Conservation (phyloP, 306 rosid genomes). For the Corylus americana region DNA sequence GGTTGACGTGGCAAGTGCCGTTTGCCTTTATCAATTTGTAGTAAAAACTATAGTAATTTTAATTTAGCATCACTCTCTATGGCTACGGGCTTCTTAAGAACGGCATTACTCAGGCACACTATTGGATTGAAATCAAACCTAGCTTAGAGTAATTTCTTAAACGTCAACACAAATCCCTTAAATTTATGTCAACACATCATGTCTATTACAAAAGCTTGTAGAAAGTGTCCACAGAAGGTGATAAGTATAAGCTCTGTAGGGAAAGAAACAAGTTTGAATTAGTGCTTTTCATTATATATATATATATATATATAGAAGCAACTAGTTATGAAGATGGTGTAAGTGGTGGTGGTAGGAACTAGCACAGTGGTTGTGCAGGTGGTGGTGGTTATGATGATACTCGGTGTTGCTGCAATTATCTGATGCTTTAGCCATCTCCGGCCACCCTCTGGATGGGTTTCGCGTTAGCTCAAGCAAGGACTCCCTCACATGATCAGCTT, state of each 20-base stretch:
- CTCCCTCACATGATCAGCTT: conserved; percentile 80
- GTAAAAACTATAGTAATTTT: too few species aligned
- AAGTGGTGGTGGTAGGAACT: conserved; percentile 44
- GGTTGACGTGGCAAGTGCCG: too few species aligned
- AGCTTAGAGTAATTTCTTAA: not conserved
- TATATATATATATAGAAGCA: not conserved
- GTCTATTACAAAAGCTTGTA: not conserved
- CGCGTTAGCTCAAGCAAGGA: conserved; percentile 72
- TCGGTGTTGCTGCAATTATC: conserved; percentile 46
- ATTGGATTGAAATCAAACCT: too few species aligned
- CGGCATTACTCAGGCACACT: too few species aligned
- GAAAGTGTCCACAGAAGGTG: not conserved
- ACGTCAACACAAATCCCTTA: not conserved
- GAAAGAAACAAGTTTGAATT: not conserved
- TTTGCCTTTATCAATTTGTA: too few species aligned
- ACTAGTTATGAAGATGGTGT: conserved; percentile 44
- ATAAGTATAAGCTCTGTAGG: not conserved
- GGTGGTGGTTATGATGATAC: conserved; percentile 32
- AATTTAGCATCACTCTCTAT: too few species aligned
- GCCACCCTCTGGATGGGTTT: conserved; percentile 48
- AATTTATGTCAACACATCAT: not conserved
- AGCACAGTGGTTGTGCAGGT: conserved; percentile 40
- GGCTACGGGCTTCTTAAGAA: too few species aligned
- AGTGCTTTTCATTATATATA: not conserved
- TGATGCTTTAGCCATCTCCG: conserved; percentile 43